A percentile compares a stretch with the other conserved stretches of the same genome.
Evolutionary conservation across 768 basidiomycete species (phyloP).

Genomic region (Boletellus sp.): DNA sequence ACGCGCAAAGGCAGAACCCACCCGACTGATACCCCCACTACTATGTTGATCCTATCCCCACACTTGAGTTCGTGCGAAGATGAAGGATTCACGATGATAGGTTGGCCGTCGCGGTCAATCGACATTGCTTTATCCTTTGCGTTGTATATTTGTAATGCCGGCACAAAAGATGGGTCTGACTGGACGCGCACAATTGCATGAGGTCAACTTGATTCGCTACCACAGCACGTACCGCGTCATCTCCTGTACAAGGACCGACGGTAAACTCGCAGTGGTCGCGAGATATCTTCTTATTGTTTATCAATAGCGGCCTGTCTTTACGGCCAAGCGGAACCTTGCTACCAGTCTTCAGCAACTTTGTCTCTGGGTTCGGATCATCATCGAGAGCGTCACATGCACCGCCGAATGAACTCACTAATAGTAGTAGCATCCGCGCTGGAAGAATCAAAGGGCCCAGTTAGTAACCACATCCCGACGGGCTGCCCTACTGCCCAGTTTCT

Average conservation of each 20-base stretch:
- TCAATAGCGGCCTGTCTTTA: constrained; percentile 46
- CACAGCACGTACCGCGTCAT: constrained; percentile 50
- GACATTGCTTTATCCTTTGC: constrained; percentile 45
- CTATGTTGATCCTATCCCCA: constrained; percentile 50
- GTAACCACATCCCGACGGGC: constrained; percentile 49
- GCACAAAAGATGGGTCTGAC: constrained; percentile 47
- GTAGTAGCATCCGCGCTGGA: constrained; percentile 31
- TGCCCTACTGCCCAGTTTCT: too few species aligned
- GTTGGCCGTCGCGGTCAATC: constrained; percentile 36
- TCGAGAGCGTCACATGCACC: constrained; percentile 22
- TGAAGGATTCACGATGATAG: constrained; percentile 35
- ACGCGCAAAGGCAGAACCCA: constrained; percentile 29
- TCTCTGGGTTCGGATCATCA: constrained; percentile 29
- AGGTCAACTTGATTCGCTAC: neutral
- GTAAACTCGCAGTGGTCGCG: constrained; percentile 54
- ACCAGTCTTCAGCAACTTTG: constrained; percentile 62
- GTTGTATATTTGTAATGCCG: constrained; percentile 47
- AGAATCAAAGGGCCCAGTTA: constrained; percentile 54
- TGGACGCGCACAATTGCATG: constrained; percentile 20
- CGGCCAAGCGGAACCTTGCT: constrained; percentile 54
- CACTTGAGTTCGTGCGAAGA: constrained; percentile 43
- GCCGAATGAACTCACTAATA: constrained; percentile 36
- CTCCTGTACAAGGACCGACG: constrained; percentile 48
- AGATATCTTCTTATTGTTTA: constrained; percentile 65
- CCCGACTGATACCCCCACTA: constrained; percentile 43